Evolutionary conservation across 352 stramenopile species (phyloP).

Genomic region (Globisporangium orthogonon): DNA sequence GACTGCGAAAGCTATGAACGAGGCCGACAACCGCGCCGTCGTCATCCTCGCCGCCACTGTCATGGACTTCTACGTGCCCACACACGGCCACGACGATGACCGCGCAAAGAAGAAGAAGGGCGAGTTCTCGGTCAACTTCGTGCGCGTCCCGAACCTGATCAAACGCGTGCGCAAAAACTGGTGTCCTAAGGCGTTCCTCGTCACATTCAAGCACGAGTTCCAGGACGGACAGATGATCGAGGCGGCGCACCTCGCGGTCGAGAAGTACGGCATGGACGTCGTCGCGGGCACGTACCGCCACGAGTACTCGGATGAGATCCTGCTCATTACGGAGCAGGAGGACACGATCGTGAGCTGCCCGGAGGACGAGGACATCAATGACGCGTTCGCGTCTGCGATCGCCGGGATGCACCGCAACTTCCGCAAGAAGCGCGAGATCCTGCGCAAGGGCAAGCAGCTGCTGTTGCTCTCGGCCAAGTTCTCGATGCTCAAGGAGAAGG

Average conservation of each 20-base stretch:
- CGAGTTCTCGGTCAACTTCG: slow-evolving; percentile 75
- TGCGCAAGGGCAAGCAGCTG: slow-evolving; percentile 72
- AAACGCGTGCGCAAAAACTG: slow-evolving; percentile 76
- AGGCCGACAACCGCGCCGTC: slow-evolving; percentile 53
- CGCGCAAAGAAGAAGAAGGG: slow-evolving; percentile 31
- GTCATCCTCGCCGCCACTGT: slow-evolving; percentile 72
- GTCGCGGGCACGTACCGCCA: slow-evolving; percentile 55
- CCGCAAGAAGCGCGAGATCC: slow-evolving; percentile 60
- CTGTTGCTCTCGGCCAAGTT: slow-evolving; percentile 83
- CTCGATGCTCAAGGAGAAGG: slow-evolving; percentile 83
- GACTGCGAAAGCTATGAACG: slow-evolving; percentile 44
- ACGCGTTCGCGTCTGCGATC: slow-evolving; percentile 68
- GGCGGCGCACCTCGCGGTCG: slow-evolving; percentile 54
- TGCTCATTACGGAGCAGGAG: slow-evolving; percentile 77
- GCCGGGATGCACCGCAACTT: slow-evolving; percentile 74
- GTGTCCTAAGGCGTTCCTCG: slow-evolving; percentile 73
- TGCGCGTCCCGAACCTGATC: slow-evolving; percentile 73
- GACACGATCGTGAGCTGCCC: slow-evolving; percentile 72
- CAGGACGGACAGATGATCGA: slow-evolving; percentile 64
- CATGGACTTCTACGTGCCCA: slow-evolving; percentile 76
- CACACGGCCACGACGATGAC: slow-evolving; percentile 10
- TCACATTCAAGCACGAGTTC: slow-evolving; percentile 77
- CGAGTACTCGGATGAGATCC: slow-evolving; percentile 47
- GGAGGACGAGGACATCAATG: slow-evolving; percentile 75
- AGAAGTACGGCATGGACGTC: slow-evolving; percentile 79